Conservation (phyloP, 805 yeast species). For the Saccharomycopsis olivae region DNA sequence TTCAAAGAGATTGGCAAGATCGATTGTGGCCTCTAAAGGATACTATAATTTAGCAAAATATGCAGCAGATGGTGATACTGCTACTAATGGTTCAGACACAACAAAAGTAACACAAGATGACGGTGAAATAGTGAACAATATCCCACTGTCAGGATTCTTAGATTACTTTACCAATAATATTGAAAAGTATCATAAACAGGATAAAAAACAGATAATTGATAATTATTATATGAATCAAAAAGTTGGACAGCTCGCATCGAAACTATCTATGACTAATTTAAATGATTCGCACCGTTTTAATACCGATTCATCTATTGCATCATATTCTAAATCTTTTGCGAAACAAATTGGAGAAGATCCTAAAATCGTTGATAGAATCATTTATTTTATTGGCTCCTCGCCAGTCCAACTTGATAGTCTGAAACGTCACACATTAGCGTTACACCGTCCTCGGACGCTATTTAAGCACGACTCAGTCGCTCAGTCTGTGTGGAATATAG, state of each 20-base stretch:
- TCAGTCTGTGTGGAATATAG: constrained; percentile 28
- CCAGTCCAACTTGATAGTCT: constrained; percentile 53
- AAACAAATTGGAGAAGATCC: constrained; percentile 8
- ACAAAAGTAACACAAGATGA: background rate
- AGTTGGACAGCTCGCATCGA: constrained; percentile 1
- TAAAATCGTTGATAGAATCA: constrained; percentile 10
- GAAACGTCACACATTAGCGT: constrained; percentile 60
- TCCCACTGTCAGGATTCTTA: constrained; percentile 9
- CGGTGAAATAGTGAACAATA: too few species aligned
- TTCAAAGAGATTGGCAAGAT: background rate
- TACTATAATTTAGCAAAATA: constrained; percentile 3
- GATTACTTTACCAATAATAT: constrained; percentile 13
- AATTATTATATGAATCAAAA: background rate
- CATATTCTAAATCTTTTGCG: background rate
- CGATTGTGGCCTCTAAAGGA: constrained; percentile 1
- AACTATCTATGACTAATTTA: constrained; percentile 1
- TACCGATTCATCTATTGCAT: too few species aligned
- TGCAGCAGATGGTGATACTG: background rate
- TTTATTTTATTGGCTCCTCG: constrained; percentile 45
- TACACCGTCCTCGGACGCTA: constrained; percentile 56
- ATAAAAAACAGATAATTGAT: background rate
- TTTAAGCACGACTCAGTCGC: constrained; percentile 47
- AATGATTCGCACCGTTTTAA: background rate
- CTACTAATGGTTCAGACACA: background rate
- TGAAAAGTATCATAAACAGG: constrained; percentile 10